These are phyloP conservation scores for Boletus fagicola DNA, from an alignment of 768 basidiomycete genomes.

Conservation along the genomic window DNA sequence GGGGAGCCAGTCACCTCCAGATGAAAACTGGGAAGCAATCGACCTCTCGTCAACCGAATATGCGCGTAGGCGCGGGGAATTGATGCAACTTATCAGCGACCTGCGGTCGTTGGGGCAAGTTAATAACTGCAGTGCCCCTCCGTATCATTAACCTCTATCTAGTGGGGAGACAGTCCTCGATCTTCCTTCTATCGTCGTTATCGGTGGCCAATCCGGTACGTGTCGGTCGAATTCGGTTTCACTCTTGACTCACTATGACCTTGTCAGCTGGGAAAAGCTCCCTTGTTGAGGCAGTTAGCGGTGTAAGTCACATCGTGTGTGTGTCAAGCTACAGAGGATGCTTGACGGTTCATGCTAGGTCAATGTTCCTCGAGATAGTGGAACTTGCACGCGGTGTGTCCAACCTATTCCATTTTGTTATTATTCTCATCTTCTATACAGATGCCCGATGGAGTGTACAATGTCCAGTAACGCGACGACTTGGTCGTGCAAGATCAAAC, in stretches of 20 bases:
- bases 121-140: background rate
- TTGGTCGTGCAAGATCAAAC: conserved; percentile 47
- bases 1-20: conserved; percentile 9
- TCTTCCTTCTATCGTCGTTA: conserved; percentile 53
- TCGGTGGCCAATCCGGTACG: conserved; percentile 56
- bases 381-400: conserved; percentile 54
- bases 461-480: conserved; percentile 39
- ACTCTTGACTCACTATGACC: background rate
- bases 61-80: conserved; percentile 37
- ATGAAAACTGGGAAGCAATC: conserved; percentile 10
- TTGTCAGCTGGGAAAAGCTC: conserved; percentile 57
- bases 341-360: conserved; percentile 38
- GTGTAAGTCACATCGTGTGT: conserved; percentile 35
- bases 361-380: conserved; percentile 58
- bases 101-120: conserved; percentile 43
- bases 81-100: conserved; percentile 40
- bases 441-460: conserved; percentile 54
- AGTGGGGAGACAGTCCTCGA: conserved; percentile 42
- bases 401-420: background rate
- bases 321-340: background rate
- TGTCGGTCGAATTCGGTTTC: background rate
- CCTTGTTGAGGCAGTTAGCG: conserved; percentile 55
- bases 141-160: background rate
- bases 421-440: conserved; percentile 16
- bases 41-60: conserved; percentile 38